Evolutionary conservation across 345 rosid genomes (phyloP), one percentile per base, ranked within the genome.

Genomic region (Pugionium cornutum): DNA sequence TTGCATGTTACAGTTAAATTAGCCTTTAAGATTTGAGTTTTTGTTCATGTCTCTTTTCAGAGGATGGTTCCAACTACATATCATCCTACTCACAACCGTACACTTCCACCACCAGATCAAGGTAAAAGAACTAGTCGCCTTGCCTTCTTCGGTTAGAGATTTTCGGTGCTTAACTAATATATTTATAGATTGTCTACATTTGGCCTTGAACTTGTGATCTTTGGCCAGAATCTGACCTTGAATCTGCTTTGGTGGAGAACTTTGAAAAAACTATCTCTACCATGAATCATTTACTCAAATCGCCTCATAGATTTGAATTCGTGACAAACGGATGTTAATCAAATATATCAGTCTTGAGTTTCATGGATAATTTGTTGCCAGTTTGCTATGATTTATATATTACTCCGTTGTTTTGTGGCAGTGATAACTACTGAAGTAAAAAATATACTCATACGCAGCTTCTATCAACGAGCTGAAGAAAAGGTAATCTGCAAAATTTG

Each of bases 81-180:
- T 76, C 88, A 71, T 65, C 94, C 91, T 10, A 91, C 91, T 30
- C 96, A 88, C 69, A 77, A 72, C 83, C 81, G 88, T 68, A 81
- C 97, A 59, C 69, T 85, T 77, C 97, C 96, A 60, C 91, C 96
- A 42, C 83, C 94, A 9, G 82, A 86, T 77, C 97, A 91, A 80
- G 94, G 96, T 88, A 74, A 54, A 53, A 35, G 9, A 4, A 1
- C 33, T 25, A 66, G 7, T 8, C 25, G 4, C 64, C 60, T 62
- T 45, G 42, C 34, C n/a, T 67, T 7, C 50, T 9, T 74, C 28
- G 6, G 57, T 52, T 67, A 47, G 35, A 45, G 33, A 6, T 34
- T 9, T n/a, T 69, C 6, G 5, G 28, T 18, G 41, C 51, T 76
- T 5, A 18, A 2, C 5, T 31, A 41, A 5, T 54, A 4, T 10